Conservation (phyloP, 768 basidiomycete genomes). For the Lanmaoa rubissima region DNA sequence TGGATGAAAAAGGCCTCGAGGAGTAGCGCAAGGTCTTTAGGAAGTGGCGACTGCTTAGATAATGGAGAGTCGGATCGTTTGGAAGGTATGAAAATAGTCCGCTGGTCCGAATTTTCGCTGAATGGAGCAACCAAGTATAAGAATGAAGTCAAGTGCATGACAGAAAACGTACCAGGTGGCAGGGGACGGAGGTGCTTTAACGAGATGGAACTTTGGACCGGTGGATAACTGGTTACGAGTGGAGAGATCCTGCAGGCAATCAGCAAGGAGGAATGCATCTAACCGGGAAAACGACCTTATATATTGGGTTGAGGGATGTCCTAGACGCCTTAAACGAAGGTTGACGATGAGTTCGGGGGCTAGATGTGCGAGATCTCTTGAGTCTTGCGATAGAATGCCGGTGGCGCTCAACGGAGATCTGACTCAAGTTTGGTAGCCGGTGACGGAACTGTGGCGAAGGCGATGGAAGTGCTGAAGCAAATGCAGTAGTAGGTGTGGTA, state of each 20-base stretch:
- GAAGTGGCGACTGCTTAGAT: constrained; percentile 31
- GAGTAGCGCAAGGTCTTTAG: constrained; percentile 29
- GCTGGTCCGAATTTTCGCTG: constrained; percentile 24
- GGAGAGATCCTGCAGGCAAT: constrained; percentile 23
- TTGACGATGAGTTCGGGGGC: constrained; percentile 26
- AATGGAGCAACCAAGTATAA: background rate
- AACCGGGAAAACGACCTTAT: constrained; percentile 22
- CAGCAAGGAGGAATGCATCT: constrained; percentile 1
- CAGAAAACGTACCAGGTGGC: constrained; percentile 17
- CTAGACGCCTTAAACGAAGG: constrained; percentile 21
- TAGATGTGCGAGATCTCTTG: constrained; percentile 31
- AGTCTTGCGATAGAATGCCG: constrained; percentile 33
- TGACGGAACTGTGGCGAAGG: constrained; percentile 32
- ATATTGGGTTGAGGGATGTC: constrained; percentile 23
- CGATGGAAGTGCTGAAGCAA: constrained; percentile 37
- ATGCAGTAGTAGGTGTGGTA: constrained; percentile 29
- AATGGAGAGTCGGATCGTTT: constrained; percentile 12
- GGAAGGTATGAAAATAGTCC: constrained; percentile 29
- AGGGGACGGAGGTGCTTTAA: constrained; percentile 31
- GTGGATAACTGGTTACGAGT: constrained; percentile 19
- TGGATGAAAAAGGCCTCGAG: constrained; percentile 33
- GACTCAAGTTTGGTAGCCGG: constrained; percentile 32
- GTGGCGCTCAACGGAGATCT: constrained; percentile 34
- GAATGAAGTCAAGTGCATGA: background rate
- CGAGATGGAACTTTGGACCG: constrained; percentile 25